phyloP scores from a whole-genome alignment of 352 stramenopile species.

The Thraustochytrium sp. region DNA sequence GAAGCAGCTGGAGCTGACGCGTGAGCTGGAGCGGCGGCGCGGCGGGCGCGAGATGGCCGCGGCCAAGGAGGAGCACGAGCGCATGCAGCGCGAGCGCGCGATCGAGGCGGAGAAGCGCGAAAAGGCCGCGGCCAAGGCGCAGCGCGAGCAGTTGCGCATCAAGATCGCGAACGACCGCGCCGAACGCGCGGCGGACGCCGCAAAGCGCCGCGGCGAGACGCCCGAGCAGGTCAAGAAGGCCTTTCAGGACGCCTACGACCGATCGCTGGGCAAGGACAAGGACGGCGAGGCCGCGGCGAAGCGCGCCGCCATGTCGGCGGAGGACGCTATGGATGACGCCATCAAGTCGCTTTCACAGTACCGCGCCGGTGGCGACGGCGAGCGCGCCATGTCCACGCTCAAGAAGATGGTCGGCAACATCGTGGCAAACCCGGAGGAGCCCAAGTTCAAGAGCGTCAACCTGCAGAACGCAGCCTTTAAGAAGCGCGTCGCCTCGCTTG shows the following conservation, averaged over 20 bases:
- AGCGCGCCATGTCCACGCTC: slow-evolving; percentile 72
- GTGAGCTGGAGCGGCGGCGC: slow-evolving; percentile 67
- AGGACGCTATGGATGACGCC: slow-evolving; percentile 53
- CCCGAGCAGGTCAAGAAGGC: slow-evolving; percentile 57
- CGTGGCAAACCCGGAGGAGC: slow-evolving; percentile 70
- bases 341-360: slow-evolving; percentile 62
- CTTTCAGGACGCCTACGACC: slow-evolving; percentile 50
- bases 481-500: slow-evolving; percentile 70
- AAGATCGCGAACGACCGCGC: slow-evolving; percentile 84
- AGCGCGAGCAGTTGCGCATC: slow-evolving; percentile 74
- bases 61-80: slow-evolving; percentile 70
- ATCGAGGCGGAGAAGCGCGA: slow-evolving; percentile 75
- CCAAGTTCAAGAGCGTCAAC: slow-evolving; percentile 81
- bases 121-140: slow-evolving; percentile 72
- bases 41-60: slow-evolving; percentile 67
- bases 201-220: slow-evolving; percentile 63
- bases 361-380: slow-evolving; percentile 74
- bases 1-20: slow-evolving; percentile 55
- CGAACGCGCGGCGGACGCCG: slow-evolving; percentile 62
- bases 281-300: background rate
- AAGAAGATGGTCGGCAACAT: slow-evolving; percentile 78
- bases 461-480: slow-evolving; percentile 79
- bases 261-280: slow-evolving; percentile 44
- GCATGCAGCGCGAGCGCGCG: slow-evolving; percentile 67
- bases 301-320: background rate